Percentiles rank a stretch among this genome's conserved stretches.
These are phyloP conservation scores for Geranium incanum DNA, from an alignment of 441 rosid species.

Conservation along the genomic window DNA sequence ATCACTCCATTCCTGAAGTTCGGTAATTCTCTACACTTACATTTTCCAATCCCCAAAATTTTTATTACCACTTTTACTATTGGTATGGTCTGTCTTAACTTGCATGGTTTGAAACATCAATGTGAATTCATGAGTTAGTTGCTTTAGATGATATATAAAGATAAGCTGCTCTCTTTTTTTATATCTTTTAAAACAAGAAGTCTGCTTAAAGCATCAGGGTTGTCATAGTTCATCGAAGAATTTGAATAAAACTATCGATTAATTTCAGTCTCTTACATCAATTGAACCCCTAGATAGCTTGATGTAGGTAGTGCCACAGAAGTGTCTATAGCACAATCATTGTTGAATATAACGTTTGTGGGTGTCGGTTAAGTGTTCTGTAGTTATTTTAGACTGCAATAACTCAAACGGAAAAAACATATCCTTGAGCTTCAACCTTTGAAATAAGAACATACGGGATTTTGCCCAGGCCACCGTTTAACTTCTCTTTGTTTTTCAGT, in stretches of 20 bases:
- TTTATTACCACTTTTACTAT: too few relatives aligned
- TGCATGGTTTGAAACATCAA: not conserved
- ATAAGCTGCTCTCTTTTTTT: not conserved
- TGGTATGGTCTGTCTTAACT: not conserved
- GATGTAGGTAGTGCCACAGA: not conserved
- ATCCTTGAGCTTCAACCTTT: too few relatives aligned
- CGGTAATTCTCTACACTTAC: not conserved
- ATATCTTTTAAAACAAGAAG: not conserved
- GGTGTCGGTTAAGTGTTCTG: not conserved
- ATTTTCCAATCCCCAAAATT: not conserved
- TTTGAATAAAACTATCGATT: not conserved
- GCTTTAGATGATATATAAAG: not conserved
- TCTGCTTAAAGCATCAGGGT: not conserved
- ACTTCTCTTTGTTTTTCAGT: too few relatives aligned
- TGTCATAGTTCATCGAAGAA: not conserved
- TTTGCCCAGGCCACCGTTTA: too few relatives aligned
- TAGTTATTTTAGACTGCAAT: not conserved
- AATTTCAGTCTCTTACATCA: not conserved
- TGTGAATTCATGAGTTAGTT: too few relatives aligned
- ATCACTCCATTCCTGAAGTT: not conserved
- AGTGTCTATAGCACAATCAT: not conserved
- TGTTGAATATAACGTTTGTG: not conserved
- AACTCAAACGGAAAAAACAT: not conserved
- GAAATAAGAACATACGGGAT: too few relatives aligned
- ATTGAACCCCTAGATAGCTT: not conserved